A percentile compares a stretch with the other conserved stretches of the same genome.
These are phyloP conservation scores for Usnea hakonensis DNA, from an alignment of 495 filamentous ascomycete genomes.

Conservation along the genomic window DNA sequence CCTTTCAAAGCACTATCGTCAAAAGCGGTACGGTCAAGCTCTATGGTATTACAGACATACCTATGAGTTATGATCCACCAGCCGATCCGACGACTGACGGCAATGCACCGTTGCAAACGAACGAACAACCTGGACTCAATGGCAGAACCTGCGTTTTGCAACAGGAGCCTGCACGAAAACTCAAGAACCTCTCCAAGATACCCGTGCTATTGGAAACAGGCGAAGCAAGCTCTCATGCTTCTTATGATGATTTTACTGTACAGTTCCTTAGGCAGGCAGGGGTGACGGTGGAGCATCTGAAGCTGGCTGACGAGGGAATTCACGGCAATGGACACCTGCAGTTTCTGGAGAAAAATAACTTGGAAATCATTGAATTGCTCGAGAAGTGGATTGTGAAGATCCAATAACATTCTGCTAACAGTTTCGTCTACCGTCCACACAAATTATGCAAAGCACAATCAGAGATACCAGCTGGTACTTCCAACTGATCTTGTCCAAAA, in stretches of 20 bases:
- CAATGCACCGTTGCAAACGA: not conserved
- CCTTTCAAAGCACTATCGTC: constrained; percentile 1
- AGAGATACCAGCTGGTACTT: not conserved
- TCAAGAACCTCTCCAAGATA: constrained; percentile 27
- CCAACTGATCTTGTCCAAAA: not conserved
- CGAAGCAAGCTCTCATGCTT: constrained; percentile 27
- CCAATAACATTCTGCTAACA: not conserved
- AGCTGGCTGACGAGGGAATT: constrained; percentile 25
- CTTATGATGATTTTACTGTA: constrained; percentile 28
- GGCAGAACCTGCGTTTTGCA: constrained; percentile 20
- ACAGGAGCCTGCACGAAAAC: constrained; percentile 22
- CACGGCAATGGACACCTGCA: constrained; percentile 30
- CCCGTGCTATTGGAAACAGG: constrained; percentile 27
- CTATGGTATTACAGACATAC: constrained; percentile 30
- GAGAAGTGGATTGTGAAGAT: constrained; percentile 15
- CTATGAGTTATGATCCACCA: constrained; percentile 27
- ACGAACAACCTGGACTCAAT: constrained; percentile 8
- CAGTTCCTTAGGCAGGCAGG: constrained; percentile 27
- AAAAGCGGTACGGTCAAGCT: constrained; percentile 15
- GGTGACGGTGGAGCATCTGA: constrained; percentile 18
- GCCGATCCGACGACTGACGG: constrained; percentile 11
- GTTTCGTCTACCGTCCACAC: not conserved
- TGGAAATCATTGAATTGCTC: constrained; percentile 19
- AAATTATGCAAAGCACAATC: not conserved
- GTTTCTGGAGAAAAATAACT: constrained; percentile 29